Conservation (phyloP, 1,139 yeast species). For the Hyphopichia pseudoburtonii region DNA sequence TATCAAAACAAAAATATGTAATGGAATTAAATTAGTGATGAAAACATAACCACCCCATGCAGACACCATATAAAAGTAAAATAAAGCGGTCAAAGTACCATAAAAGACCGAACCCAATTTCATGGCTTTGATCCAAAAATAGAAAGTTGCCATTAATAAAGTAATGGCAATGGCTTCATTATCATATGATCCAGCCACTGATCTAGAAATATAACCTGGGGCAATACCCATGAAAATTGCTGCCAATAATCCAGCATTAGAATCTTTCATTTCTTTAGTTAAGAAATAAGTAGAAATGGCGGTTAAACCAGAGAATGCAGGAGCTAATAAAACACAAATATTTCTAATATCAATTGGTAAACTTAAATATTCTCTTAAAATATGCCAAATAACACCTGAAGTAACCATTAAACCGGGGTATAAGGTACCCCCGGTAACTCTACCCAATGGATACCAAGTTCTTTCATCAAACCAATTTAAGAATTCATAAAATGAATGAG, state of each 20-base stretch:
- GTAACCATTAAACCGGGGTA: conserved; percentile 99
- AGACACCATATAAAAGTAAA: conserved; percentile 97
- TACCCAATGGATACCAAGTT: conserved; percentile 98
- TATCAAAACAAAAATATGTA: conserved; percentile 87
- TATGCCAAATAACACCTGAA: conserved; percentile 83
- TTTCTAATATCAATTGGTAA: conserved; percentile 93
- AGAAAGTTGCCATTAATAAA: conserved; percentile 90
- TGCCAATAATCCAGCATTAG: conserved; percentile 86
- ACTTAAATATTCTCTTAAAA: conserved; percentile 60
- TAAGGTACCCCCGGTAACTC: conserved; percentile 98
- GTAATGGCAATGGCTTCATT: conserved; percentile 99
- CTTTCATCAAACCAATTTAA: conserved; percentile 98
- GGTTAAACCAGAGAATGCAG: conserved; percentile 92
- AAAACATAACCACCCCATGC: conserved; percentile 99
- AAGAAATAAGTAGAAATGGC: conserved; percentile 90
- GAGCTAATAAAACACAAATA: conserved; percentile 93
- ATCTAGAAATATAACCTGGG: conserved; percentile 97
- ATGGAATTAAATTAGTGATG: conserved; percentile 94
- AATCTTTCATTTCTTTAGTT: conserved; percentile 87
- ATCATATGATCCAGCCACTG: conserved; percentile 98
- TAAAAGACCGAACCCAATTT: conserved; percentile 87
- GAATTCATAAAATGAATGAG: conserved; percentile 83
- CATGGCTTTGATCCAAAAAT: conserved; percentile 91
- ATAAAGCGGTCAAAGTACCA: conserved; percentile 81
- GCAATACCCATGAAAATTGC: conserved; percentile 97